Evolutionary conservation across 2,329 filamentous ascomycete genomes (phyloP), one percentile per base, ranked within the genome.

Genomic region (Trichoderma sp.): DNA sequence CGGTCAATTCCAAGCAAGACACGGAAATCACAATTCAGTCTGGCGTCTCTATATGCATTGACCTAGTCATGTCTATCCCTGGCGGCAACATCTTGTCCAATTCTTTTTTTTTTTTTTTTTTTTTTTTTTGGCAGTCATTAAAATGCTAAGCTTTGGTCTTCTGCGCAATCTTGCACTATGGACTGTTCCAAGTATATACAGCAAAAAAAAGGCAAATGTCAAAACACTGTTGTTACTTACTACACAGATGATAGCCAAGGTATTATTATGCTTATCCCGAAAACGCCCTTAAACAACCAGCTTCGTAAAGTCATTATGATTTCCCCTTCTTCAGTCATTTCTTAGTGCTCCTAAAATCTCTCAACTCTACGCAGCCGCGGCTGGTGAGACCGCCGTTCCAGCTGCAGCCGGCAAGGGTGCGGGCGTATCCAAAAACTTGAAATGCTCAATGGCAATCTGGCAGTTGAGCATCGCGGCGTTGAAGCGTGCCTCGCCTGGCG

Each of bases 391-490:
- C 10, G 67, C 37, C 12, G 72, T 69, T 45, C 71, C 68, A 1
- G 29, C 7, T 10, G 64, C 60, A 6, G 67, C 39, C 12, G 73
- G 69, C 48, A 71, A 68, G 1, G 72, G 70, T 12, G 72, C 78
- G 35, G 75, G 80, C 12, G 85, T 86, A 72, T 90, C 88, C 5
- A 90, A 77, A 72, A 87, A 88, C 74, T 86, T 88, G 76, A 98
- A 97, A 71, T 92, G 91, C 72, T 92, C 89, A 54, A 93, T 86
- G 0, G 93, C 94, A 68, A 97, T 90, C 79, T 92, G 90, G 71
- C 94, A 95, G 76, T 97, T 97, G 71, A 97, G 84, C 78, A 95
- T 89, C 13, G 94, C 94, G 64, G 92, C 89, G 74, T 98, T 97
- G 82, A 97, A 97, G 6, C 92, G 87, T 22, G 92, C 92, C 79